A percentile compares a stretch with the other conserved stretches of the same genome.
Conservation (phyloP, 2,329 filamentous ascomycete species). For the Escovopsis weberi region DNA sequence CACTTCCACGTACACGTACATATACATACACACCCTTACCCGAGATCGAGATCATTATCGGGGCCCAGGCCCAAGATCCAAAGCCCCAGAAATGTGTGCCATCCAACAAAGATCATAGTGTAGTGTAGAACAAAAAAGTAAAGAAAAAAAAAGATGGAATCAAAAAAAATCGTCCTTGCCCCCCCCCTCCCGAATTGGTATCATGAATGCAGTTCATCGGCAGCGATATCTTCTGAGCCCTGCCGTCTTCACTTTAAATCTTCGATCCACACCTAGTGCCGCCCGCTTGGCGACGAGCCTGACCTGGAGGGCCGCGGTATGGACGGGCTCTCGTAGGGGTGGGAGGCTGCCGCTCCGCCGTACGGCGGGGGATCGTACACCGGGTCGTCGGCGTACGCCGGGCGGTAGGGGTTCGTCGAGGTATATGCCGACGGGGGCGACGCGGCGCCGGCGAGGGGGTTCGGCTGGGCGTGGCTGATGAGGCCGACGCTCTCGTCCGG, state of each 20-base stretch:
- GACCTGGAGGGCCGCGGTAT: background rate
- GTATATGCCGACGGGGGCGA: conserved; percentile 3
- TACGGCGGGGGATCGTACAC: background rate
- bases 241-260: too few species aligned
- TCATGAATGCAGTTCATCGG: background rate
- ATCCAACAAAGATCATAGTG: too few species aligned
- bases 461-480: conserved; percentile 23
- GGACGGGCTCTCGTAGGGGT: background rate
- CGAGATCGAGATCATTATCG: too few species aligned
- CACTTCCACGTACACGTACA: too few species aligned
- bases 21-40: too few species aligned
- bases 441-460: conserved; percentile 7
- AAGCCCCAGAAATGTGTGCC: too few species aligned
- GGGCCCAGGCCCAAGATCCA: too few species aligned
- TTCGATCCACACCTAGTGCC: background rate
- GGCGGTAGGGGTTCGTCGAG: background rate
- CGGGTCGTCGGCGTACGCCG: background rate
- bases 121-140: too few species aligned
- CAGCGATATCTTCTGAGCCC: too few species aligned
- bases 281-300: background rate
- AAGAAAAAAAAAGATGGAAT: background rate
- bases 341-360: background rate
- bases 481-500: conserved; percentile 29
- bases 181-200: background rate
- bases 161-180: background rate